Percentiles rank a stretch among this genome's conserved stretches.
Conservation (phyloP, 2,329 filamentous ascomycete species). For the Pseudogymnoascus sp. region DNA sequence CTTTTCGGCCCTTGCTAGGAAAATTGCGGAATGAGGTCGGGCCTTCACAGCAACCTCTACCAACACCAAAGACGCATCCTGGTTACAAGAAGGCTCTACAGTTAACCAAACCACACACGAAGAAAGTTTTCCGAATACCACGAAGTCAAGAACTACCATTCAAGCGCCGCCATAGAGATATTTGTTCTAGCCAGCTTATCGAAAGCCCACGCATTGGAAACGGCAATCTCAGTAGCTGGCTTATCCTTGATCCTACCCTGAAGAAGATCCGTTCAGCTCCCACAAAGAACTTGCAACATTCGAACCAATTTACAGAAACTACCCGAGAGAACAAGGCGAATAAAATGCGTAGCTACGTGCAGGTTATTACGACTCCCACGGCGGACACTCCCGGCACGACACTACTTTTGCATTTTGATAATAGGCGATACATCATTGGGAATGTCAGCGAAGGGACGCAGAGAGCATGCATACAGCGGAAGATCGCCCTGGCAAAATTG, state of each 20-base stretch:
- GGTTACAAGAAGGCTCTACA: constrained; percentile 1
- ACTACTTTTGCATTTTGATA: constrained; percentile 71
- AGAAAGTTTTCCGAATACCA: not conserved
- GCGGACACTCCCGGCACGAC: constrained; percentile 79
- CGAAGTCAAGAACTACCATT: not conserved
- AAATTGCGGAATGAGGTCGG: not conserved
- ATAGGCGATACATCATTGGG: constrained; percentile 79
- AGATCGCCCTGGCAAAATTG: constrained; percentile 55
- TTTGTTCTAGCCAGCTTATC: not conserved
- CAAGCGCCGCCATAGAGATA: not conserved
- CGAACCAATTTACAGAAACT: not conserved
- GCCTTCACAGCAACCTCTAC: not conserved
- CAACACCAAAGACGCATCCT: not conserved
- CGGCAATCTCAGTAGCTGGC: not conserved
- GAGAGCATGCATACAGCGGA: constrained; percentile 56
- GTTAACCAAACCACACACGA: not conserved
- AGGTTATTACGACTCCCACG: constrained; percentile 75
- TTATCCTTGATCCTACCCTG: not conserved
- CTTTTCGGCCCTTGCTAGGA: not conserved
- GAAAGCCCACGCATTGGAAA: not conserved
- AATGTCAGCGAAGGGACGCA: constrained; percentile 79
- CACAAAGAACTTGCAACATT: not conserved
- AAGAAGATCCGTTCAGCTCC: not conserved
- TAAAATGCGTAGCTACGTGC: constrained; percentile 64
- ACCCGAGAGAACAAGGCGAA: not conserved